Conservation (phyloP, 129 eudicot genomes). For the Artemisia tridentata region DNA sequence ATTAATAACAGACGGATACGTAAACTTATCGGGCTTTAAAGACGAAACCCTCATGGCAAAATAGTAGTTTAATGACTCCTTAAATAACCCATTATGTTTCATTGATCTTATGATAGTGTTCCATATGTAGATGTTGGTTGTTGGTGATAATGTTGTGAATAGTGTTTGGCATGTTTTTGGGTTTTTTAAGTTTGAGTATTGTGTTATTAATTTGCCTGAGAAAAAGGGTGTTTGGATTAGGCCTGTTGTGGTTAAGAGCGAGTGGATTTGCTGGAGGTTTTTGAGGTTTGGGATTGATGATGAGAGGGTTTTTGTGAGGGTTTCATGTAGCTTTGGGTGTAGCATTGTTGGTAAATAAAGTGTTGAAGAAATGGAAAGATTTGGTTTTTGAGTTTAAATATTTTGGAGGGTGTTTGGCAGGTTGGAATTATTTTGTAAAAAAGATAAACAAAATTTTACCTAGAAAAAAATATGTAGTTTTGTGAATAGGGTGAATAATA, state of each 20-base stretch:
- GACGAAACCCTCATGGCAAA: conserved; percentile 39
- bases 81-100: conserved; percentile 54
- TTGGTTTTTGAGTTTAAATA: no score
- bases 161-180: conserved; percentile 37
- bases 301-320: background rate
- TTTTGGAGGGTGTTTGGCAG: no score
- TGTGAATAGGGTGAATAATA: no score
- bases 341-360: no score
- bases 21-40: conserved; percentile 52
- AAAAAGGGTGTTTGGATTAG: conserved; percentile 38
- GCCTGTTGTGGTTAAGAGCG: conserved; percentile 47
- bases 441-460: no score
- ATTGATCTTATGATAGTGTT: conserved; percentile 68
- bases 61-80: conserved; percentile 47
- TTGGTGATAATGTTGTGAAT: conserved; percentile 34
- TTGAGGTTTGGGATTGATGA: conserved; percentile 30
- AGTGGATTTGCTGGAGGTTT: conserved; percentile 48
- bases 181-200: conserved; percentile 52
- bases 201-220: conserved; percentile 58
- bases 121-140: conserved; percentile 46
- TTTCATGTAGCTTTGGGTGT: no score
- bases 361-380: no score
- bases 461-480: no score
- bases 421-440: no score
- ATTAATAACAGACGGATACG: conserved; percentile 75